Evolutionary conservation across 805 yeast species (phyloP).

Genomic region (Monosporozyma servazzii): DNA sequence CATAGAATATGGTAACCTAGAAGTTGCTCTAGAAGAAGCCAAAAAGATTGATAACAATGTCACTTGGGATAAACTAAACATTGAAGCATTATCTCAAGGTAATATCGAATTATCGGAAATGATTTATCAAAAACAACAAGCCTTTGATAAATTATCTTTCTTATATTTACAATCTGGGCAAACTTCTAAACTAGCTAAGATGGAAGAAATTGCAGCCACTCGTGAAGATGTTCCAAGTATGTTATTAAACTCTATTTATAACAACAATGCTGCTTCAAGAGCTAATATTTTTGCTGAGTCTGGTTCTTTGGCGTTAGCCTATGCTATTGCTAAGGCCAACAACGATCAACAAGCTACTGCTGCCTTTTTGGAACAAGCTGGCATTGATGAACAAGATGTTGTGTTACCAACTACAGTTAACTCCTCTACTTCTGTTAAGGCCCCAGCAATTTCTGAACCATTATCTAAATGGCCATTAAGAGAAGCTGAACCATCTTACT

Average conservation of each 20-base stretch:
- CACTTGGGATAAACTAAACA: conserved; percentile 75
- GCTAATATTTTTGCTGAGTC: conserved; percentile 63
- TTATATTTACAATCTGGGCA: conserved; percentile 83
- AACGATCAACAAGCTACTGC: conserved; percentile 73
- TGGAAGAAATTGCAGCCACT: conserved; percentile 83
- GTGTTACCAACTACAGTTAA: conserved; percentile 45
- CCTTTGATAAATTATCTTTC: conserved; percentile 84
- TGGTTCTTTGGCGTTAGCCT: conserved; percentile 83
- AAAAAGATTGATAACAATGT: conserved; percentile 54
- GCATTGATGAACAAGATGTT: conserved; percentile 52
- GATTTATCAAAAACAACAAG: conserved; percentile 77
- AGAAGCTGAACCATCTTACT: conserved; percentile 62
- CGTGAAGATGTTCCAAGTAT: conserved; percentile 74
- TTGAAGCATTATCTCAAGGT: conserved; percentile 86
- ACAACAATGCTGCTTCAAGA: conserved; percentile 66
- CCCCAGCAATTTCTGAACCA: conserved; percentile 38
- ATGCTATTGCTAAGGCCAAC: conserved; percentile 80
- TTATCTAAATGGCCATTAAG: conserved; percentile 73
- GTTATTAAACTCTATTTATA: conserved; percentile 73
- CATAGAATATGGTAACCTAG: conserved; percentile 82
- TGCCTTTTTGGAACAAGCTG: conserved; percentile 61
- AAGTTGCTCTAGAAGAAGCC: conserved; percentile 85
- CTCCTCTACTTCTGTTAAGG: conserved; percentile 30
- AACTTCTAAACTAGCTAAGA: conserved; percentile 58
- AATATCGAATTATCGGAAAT: conserved; percentile 76